Conservation (phyloP, 75 land plant species). For the Picea glauca region DNA sequence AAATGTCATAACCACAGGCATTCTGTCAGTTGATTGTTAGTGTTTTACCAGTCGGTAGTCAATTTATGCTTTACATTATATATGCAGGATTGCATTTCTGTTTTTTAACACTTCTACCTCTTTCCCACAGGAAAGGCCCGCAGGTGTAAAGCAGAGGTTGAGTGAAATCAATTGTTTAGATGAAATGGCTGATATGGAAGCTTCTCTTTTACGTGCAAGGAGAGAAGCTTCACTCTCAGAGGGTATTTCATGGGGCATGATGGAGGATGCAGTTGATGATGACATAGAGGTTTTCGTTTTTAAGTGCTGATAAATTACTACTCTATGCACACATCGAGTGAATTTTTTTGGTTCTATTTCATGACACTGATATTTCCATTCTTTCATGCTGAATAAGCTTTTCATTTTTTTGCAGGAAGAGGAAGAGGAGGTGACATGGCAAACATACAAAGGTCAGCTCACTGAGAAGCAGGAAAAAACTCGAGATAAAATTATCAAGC, state of each 20-base stretch:
- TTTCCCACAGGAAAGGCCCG: constrained; percentile 30
- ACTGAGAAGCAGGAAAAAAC: constrained; percentile 95
- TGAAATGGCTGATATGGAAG: constrained; percentile 59
- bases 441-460: constrained; percentile 84
- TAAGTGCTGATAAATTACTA: not conserved
- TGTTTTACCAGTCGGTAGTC: not conserved
- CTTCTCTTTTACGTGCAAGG: constrained; percentile 79
- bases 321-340: not conserved
- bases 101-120: not conserved
- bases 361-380: not conserved
- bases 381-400: not conserved
- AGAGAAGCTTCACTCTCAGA: constrained; percentile 73
- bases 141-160: constrained; percentile 35
- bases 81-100: not conserved
- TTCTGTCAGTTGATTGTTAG: not conserved
- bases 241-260: constrained; percentile 97
- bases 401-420: constrained; percentile 48
- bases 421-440: constrained; percentile 90
- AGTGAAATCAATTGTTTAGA: constrained; percentile 32
- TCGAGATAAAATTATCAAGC: constrained; percentile 74
- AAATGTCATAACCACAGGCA: not conserved
- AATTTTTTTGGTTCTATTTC: not conserved
- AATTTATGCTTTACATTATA: not conserved
- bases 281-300: constrained; percentile 49
- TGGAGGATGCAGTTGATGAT: constrained; percentile 92